Base-by-base conservation (phyloP, 176 grass and related monocot species). In the Cocos nucifera region DNA sequence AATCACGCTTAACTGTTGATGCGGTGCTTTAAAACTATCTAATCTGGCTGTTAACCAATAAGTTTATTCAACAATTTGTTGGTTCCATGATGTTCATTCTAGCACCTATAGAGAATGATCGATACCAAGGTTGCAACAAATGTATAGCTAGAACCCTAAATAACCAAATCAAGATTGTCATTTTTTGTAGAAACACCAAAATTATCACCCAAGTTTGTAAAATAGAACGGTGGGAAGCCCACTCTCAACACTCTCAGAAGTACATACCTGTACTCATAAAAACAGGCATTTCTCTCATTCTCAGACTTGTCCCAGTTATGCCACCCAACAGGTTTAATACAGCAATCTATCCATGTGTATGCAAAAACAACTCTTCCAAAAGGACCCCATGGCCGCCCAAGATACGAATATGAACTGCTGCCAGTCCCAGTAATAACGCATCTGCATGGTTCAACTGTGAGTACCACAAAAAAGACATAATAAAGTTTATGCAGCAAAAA, bases 281-380 rank as follows among this genome's bases (percentile, higher is more conserved):
- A 98, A 68, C 88, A 98, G 72, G 94, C 84, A 52, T 72, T 92
- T 89, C 82, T 61, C 70, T 98, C 94, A 35, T 98, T 98, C 68
- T 98, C 94, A 8, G 24, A 30, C 78, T 81, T 98, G 74, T 92
- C 88, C 94, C 94, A 98, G 20, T 98, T 98, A 57, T 98, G 84
- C 94, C 94, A 98, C 22, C 94, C 94, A 48, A 75, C 54, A 63
- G 78, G 82, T 57, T 78, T 92, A 65, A 98, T 71, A 35, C 81
- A 88, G 23, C 67, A 62, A 80, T 98, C 94, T 81, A 98, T 92
- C 83, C 86, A 93, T 56, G 94, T 93, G 65, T 89, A 72, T 48
- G 87, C 83, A 83, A 89, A 93, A n/a, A 98, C 82, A 75, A 98
- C 94, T 71, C 88, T 93, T 17, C 81, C 88, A 78, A 83, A 98